Conservation (phyloP, 2,329 filamentous ascomycete genomes). For the Calonectria henricotiae region DNA sequence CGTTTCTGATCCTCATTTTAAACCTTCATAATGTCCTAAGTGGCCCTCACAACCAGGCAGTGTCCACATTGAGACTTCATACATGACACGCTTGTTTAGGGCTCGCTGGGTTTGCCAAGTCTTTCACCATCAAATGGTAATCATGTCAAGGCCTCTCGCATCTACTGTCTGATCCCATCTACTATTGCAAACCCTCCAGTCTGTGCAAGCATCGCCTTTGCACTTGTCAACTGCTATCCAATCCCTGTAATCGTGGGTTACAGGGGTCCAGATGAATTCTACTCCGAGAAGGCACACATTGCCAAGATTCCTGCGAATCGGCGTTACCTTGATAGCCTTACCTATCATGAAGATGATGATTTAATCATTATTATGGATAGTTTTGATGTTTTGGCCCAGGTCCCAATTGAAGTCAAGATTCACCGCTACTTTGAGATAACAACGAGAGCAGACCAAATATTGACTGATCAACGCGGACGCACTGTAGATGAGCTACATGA, state of each 20-base stretch:
- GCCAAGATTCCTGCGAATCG: slow-evolving; percentile 43
- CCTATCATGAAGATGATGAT: slow-evolving; percentile 36
- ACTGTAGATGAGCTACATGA: slow-evolving; percentile 41
- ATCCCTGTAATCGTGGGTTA: slow-evolving; percentile 40
- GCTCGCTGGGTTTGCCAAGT: neutral
- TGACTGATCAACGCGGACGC: slow-evolving; percentile 45
- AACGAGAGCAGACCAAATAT: slow-evolving; percentile 37
- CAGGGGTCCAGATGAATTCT: slow-evolving; percentile 39
- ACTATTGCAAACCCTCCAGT: slow-evolving; percentile 30
- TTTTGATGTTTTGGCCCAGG: slow-evolving; percentile 49
- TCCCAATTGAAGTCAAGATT: slow-evolving; percentile 46
- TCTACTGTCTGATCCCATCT: slow-evolving; percentile 42
- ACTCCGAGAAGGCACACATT: slow-evolving; percentile 42
- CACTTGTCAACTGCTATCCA: slow-evolving; percentile 41
- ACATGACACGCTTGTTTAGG: neutral
- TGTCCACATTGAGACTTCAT: neutral
- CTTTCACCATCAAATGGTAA: neutral
- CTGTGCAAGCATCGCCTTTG: slow-evolving; percentile 40
- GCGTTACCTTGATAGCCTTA: slow-evolving; percentile 40
- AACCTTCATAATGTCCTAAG: neutral
- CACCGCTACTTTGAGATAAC: slow-evolving; percentile 46
- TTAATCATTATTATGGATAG: slow-evolving; percentile 48
- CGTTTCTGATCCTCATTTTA: neutral
- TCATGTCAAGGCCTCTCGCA: slow-evolving; percentile 10
- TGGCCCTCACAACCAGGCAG: neutral